Evolutionary conservation across 495 filamentous ascomycete genomes (phyloP), one percentile per base, ranked within the genome.

Genomic region (Neurospora tetrasperma): DNA sequence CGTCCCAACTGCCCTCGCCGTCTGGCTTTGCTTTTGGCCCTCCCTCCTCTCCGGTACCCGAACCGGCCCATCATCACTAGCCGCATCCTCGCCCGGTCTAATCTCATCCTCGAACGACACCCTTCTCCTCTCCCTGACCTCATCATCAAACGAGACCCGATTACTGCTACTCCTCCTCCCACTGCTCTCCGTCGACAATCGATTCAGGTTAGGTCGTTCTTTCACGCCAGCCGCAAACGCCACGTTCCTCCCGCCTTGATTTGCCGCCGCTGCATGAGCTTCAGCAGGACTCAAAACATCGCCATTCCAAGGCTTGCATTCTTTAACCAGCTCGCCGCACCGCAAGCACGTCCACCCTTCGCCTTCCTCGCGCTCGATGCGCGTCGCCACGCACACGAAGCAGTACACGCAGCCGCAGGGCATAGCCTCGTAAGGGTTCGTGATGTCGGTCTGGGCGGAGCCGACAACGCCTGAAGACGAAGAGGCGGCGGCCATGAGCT

Each of bases 331-430:
- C 75, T 92, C 91, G 1, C 94, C 94, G 78, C 96, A 99, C 31
- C 96, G 88, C 35, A 99, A 84, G 83, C 96, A 99, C n/a, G 87
- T 82, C 95, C 95, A 99, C 5, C 94, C 96, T 75, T 98, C 94
- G 8, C 95, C 96, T 76, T 98, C 96, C 81, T 98, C 96, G 4
- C 90, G 89, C 78, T 97, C 96, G 11, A 99, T 82, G 72, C 92
- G 89, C 46, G 93, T 91, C 4, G 95, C 93, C n/a, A 98, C 81
- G 80, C 96, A 99, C n/a, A 96, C 92, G 76, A 95, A 99, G 80
- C 96, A 99, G 82, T 98, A 98, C 62, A 97, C 85, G 80, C 94
- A 97, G 0, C 93, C 93, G 78, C 96, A 99, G 3, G 94, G 92
- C 23, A 96, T 88, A 0, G 93, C 89, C 79, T 97, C 94, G 76